phyloP scores from a whole-genome alignment of 805 yeast genomes.

The Saccharomycopsis sp. region DNA sequence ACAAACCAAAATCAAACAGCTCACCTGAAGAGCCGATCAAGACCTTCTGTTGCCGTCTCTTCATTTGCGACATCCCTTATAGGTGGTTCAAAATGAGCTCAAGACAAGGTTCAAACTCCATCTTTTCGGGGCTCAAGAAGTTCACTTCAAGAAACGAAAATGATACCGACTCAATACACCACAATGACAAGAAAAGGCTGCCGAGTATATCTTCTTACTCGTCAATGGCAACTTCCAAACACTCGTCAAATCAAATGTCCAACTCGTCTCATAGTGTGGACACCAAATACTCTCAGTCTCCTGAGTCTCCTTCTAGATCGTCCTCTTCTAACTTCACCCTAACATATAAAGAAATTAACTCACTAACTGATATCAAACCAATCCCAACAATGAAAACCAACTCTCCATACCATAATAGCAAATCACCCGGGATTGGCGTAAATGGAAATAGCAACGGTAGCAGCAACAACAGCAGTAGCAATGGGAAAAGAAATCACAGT shows the following conservation, averaged over 20 bases:
- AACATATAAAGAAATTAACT: slow-evolving; percentile 19
- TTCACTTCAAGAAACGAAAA: slow-evolving; percentile 19
- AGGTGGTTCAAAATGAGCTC: no score
- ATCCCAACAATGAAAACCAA: slow-evolving; percentile 14
- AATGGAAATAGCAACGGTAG: no score
- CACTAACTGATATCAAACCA: slow-evolving; percentile 21
- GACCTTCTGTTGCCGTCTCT: no score
- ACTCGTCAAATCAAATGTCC: no score
- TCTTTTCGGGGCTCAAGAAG: slow-evolving; percentile 18
- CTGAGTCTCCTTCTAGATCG: slow-evolving; percentile 9
- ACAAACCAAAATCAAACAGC: no score
- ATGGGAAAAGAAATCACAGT: no score
- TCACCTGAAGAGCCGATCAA: no score
- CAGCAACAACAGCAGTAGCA: no score
- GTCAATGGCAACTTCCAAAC: neutral
- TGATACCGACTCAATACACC: slow-evolving; percentile 4
- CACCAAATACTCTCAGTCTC: slow-evolving; percentile 2
- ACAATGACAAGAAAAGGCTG: slow-evolving; percentile 6
- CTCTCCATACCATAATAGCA: no score
- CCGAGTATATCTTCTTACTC: slow-evolving; percentile 10
- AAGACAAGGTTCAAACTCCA: slow-evolving; percentile 10
- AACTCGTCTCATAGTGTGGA: slow-evolving; percentile 7
- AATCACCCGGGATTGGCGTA: no score
- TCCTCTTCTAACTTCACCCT: slow-evolving; percentile 8
- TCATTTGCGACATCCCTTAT: no score